These are phyloP conservation scores for Bipolaris bicolor DNA, from an alignment of 2,329 filamentous ascomycete species.

Conservation along the genomic window DNA sequence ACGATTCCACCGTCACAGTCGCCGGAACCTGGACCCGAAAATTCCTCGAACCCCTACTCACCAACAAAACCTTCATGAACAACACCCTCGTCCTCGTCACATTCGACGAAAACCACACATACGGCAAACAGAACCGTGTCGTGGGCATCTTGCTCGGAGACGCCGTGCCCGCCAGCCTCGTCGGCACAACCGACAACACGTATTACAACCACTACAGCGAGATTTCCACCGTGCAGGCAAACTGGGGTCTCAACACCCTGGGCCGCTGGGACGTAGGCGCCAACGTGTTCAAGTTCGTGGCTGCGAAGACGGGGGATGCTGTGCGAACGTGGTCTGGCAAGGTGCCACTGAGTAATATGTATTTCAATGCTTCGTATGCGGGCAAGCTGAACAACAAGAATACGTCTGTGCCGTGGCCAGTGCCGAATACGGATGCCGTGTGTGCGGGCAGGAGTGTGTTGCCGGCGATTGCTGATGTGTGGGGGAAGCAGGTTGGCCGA, in stretches of 20 bases:
- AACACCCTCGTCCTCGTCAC: constrained; percentile 77
- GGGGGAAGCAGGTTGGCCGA: constrained; percentile 29
- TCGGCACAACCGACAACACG: constrained; percentile 70
- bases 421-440: constrained; percentile 35
- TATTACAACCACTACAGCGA: constrained; percentile 61
- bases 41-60: constrained; percentile 74
- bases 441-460: constrained; percentile 38
- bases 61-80: constrained; percentile 73
- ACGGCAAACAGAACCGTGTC: constrained; percentile 70
- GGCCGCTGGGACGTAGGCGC: constrained; percentile 56
- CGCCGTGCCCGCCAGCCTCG: constrained; percentile 67
- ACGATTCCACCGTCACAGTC: constrained; percentile 73
- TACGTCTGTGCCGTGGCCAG: constrained; percentile 35
- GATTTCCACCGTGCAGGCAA: constrained; percentile 54
- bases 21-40: constrained; percentile 70
- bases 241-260: constrained; percentile 54
- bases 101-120: constrained; percentile 79
- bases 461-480: constrained; percentile 31
- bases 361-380: constrained; percentile 42
- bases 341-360: constrained; percentile 38
- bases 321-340: constrained; percentile 36
- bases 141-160: constrained; percentile 76
- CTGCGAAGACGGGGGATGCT: constrained; percentile 36
- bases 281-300: constrained; percentile 51
- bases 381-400: constrained; percentile 42